Conservation (phyloP, 192 early-diverging fungal genomes). For the Chytriomyces sp. region DNA sequence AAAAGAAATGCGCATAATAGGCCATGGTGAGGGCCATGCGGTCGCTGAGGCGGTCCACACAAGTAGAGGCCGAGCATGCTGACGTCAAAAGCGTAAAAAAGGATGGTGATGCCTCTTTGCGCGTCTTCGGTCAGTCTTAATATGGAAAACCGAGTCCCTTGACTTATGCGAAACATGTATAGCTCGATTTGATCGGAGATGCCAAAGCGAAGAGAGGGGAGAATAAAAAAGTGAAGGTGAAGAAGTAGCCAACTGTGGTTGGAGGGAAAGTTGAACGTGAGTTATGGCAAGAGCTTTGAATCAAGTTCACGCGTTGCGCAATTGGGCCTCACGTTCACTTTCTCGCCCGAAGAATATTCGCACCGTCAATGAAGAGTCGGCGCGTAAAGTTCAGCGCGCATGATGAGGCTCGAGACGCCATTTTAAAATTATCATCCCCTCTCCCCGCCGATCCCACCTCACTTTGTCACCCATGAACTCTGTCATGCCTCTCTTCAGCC, state of each 20-base stretch:
- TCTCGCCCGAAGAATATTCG: too few relatives aligned
- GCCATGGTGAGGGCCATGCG: conserved; percentile 53
- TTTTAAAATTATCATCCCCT: too few relatives aligned
- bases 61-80: conserved; percentile 54
- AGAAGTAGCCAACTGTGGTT: conserved; percentile 37
- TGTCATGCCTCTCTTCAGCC: too few relatives aligned
- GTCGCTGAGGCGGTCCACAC: conserved; percentile 55
- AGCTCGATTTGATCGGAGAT: conserved; percentile 37
- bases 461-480: too few relatives aligned
- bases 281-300: too few relatives aligned
- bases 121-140: background rate
- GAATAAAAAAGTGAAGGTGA: conserved; percentile 50
- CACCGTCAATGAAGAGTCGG: too few relatives aligned
- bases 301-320: too few relatives aligned
- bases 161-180: conserved; percentile 44
- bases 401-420: too few relatives aligned
- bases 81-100: conserved; percentile 60
- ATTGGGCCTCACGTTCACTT: too few relatives aligned
- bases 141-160: background rate
- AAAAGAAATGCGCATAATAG: conserved; percentile 49
- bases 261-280: conserved; percentile 23
- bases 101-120: conserved; percentile 45
- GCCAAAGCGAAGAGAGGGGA: conserved; percentile 45
- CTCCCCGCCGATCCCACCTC: too few relatives aligned
- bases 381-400: too few relatives aligned